A percentile compares a stretch with the other conserved stretches of the same genome.
phyloP scores from a whole-genome alignment of 1,139 yeast genomes.

The Pichia sp. region DNA sequence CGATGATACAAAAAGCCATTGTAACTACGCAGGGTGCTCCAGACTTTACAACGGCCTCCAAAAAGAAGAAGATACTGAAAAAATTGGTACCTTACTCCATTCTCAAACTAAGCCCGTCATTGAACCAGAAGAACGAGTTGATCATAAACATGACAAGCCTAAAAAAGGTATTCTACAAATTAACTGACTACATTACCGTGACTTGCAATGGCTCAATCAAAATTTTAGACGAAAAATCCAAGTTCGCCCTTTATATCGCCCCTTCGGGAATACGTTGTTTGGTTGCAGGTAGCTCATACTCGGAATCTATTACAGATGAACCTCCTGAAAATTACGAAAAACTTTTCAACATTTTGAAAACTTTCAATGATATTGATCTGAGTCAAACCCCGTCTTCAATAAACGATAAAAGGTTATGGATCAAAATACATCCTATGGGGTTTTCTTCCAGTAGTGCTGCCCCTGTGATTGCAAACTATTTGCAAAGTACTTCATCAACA shows the following conservation, averaged over 20 bases:
- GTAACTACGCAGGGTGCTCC: background rate
- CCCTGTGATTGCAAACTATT: constrained; percentile 53
- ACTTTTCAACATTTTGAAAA: constrained; percentile 49
- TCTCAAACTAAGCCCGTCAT: constrained; percentile 29
- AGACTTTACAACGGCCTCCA: constrained; percentile 4
- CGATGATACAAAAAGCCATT: constrained; percentile 20
- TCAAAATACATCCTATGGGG: constrained; percentile 62
- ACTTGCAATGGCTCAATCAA: constrained; percentile 21
- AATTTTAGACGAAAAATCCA: constrained; percentile 14
- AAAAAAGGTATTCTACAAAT: constrained; percentile 24
- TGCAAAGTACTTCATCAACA: constrained; percentile 37
- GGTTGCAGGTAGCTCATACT: constrained; percentile 41
- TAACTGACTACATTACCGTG: constrained; percentile 21
- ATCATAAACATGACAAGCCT: constrained; percentile 29
- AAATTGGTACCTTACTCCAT: constrained; percentile 22
- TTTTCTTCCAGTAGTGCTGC: constrained; percentile 67
- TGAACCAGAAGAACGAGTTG: constrained; percentile 31
- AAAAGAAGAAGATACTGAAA: constrained; percentile 14
- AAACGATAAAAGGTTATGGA: constrained; percentile 44
- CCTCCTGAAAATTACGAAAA: constrained; percentile 52
- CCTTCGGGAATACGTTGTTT: constrained; percentile 78
- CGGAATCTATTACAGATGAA: constrained; percentile 41
- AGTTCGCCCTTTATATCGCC: constrained; percentile 55
- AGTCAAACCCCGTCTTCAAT: constrained; percentile 37
- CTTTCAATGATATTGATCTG: constrained; percentile 21